Evolutionary conservation across 2,329 filamentous ascomycete species (phyloP).

Genomic region (Mollisia scopiformis): DNA sequence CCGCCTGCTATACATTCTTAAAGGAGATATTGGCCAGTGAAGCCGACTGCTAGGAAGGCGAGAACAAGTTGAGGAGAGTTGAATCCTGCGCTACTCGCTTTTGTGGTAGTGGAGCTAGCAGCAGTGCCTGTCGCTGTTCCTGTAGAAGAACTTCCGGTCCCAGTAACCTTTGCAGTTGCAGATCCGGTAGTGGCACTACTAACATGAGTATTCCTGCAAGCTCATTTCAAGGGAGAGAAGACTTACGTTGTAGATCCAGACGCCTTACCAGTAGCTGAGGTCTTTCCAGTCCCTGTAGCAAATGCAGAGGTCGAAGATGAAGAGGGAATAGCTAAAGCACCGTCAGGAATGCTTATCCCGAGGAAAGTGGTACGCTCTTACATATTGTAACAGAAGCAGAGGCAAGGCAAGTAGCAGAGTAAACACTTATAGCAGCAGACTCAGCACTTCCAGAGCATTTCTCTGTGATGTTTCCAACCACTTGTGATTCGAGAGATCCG

Average conservation of each 20-base stretch:
- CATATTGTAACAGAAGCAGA: conserved; percentile 22
- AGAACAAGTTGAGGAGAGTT: conserved; percentile 14
- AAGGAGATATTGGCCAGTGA: conserved; percentile 13
- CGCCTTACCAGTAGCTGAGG: conserved; percentile 14
- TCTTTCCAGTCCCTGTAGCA: conserved; percentile 19
- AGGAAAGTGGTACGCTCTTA: conserved; percentile 7
- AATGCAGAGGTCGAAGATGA: conserved; percentile 14
- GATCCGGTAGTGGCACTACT: conserved; percentile 8
- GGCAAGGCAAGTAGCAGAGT: conserved; percentile 24
- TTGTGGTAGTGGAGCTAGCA: not conserved
- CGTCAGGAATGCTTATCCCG: not conserved
- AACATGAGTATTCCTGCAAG: not conserved
- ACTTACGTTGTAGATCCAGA: conserved; percentile 9
- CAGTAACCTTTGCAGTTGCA: conserved; percentile 19
- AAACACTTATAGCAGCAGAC: conserved; percentile 21
- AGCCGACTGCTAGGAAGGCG: conserved; percentile 12
- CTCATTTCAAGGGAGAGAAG: not conserved
- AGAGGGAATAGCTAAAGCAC: conserved; percentile 18
- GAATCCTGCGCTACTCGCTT: conserved; percentile 10
- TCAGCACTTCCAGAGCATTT: conserved; percentile 19
- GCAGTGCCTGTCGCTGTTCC: conserved; percentile 12
- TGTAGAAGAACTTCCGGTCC: conserved; percentile 4
- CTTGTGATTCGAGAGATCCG: conserved; percentile 13
- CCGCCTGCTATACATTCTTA: not conserved
- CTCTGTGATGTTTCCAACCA: conserved; percentile 21